Conservation (phyloP, 768 basidiomycete species). For the Dioszegia aurantiaca region DNA sequence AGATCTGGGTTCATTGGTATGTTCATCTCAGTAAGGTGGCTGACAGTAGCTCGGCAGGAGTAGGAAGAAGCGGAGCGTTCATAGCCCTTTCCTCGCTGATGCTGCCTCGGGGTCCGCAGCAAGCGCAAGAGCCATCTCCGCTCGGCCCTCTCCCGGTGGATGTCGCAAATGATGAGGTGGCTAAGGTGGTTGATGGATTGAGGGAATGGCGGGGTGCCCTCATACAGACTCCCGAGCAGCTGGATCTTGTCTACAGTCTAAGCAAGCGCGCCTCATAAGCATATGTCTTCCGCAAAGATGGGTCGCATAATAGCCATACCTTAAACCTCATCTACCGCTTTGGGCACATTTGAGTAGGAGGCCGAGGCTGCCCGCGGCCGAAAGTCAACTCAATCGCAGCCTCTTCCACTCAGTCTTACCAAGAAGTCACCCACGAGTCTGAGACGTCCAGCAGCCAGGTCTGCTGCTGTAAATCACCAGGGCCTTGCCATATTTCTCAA, state of each 20-base stretch:
- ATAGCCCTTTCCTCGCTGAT: slow-evolving; percentile 50
- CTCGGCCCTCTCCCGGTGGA: slow-evolving; percentile 37
- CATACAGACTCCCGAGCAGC: slow-evolving; percentile 43
- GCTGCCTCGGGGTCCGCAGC: background rate
- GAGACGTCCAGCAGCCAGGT: too few species aligned
- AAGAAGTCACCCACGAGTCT: too few species aligned
- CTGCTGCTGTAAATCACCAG: background rate
- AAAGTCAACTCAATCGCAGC: too few species aligned
- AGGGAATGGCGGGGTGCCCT: slow-evolving; percentile 46
- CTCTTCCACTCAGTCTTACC: too few species aligned
- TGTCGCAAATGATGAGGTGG: slow-evolving; percentile 34
- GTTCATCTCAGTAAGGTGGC: slow-evolving; percentile 13
- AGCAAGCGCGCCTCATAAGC: too few species aligned
- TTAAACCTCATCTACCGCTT: too few species aligned
- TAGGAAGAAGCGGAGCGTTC: slow-evolving; percentile 52
- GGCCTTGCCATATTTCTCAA: background rate
- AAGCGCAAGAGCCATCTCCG: slow-evolving; percentile 16
- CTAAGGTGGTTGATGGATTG: slow-evolving; percentile 41
- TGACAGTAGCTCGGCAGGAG: slow-evolving; percentile 48
- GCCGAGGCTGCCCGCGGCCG: too few species aligned
- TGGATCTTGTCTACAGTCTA: slow-evolving; percentile 42
- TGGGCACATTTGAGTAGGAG: too few species aligned
- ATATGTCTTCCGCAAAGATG: too few species aligned
- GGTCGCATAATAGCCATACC: too few species aligned
- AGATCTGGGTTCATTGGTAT: slow-evolving; percentile 52